These are phyloP conservation scores for Fusarium subglutinans DNA, from an alignment of 2,329 filamentous ascomycete genomes.

Conservation along the genomic window DNA sequence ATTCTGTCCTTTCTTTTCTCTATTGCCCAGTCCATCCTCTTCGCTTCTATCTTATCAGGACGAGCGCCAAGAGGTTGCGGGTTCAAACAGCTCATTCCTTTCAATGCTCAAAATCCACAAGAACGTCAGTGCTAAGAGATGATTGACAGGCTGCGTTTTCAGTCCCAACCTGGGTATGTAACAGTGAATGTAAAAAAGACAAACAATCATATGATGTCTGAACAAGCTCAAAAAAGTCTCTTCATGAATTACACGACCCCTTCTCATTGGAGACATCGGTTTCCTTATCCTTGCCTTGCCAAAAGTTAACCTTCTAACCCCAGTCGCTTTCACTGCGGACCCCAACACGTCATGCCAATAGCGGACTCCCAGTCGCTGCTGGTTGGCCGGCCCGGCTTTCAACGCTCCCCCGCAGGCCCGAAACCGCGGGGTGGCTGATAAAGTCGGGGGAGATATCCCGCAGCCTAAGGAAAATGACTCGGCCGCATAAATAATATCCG, in stretches of 20 bases:
- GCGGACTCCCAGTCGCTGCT: conserved; percentile 4
- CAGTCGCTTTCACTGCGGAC: not conserved
- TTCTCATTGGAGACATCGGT: not conserved
- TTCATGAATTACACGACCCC: not conserved
- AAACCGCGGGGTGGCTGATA: conserved; percentile 41
- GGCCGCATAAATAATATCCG: not conserved
- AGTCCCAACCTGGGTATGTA: not conserved
- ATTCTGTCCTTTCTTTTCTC: not conserved
- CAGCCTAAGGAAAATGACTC: not conserved
- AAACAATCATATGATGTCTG: not conserved
- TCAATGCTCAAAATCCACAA: not conserved
- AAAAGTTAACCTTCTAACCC: conserved; percentile 4
- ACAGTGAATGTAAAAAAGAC: not conserved
- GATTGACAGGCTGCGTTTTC: not conserved
- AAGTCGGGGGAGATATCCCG: conserved; percentile 5
- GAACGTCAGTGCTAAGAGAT: conserved; percentile 6
- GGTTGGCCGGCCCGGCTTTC: conserved; percentile 17
- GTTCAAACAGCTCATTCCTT: not conserved
- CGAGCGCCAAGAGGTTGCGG: conserved; percentile 6
- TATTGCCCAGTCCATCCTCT: not conserved
- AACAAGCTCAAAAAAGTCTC: not conserved
- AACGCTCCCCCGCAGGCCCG: conserved; percentile 20
- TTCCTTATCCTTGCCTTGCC: conserved; percentile 4
- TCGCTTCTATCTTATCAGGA: not conserved
- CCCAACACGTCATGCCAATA: conserved; percentile 27